phyloP scores from a whole-genome alignment of 176 grass and related monocot genomes.

The Thalia dealbata region DNA sequence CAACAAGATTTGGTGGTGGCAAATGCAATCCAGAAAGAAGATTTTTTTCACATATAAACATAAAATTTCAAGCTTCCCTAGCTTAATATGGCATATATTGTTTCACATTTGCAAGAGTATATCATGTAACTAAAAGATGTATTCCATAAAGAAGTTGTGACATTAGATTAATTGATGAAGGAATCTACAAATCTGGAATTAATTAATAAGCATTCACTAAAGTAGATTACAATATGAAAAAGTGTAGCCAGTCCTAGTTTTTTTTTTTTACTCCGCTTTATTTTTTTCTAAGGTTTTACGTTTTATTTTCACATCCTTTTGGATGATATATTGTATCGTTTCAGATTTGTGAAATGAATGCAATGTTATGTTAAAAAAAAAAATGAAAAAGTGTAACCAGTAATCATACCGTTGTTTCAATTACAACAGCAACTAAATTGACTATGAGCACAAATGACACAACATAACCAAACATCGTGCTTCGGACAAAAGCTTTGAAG shows the following conservation, averaged over 20 bases:
- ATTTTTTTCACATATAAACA: not conserved
- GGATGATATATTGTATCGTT: too few species aligned
- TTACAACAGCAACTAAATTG: slow-evolving; percentile 82
- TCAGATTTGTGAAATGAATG: too few species aligned
- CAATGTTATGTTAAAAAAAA: too few species aligned
- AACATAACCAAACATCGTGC: slow-evolving; percentile 60
- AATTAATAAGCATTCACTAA: slow-evolving; percentile 16
- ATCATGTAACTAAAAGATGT: not conserved
- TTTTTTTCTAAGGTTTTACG: too few species aligned
- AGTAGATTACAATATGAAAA: slow-evolving; percentile 11
- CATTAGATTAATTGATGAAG: not conserved
- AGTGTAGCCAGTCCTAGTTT: slow-evolving; percentile 4
- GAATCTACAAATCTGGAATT: not conserved
- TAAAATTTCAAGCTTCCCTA: not conserved
- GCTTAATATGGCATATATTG: not conserved
- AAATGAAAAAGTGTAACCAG: slow-evolving; percentile 12
- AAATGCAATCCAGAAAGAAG: too few species aligned
- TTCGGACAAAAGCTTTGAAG: slow-evolving; percentile 70
- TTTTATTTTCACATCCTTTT: too few species aligned
- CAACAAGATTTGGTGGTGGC: too few species aligned
- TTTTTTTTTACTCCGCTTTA: too few species aligned
- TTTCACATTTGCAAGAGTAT: not conserved
- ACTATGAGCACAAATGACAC: slow-evolving; percentile 62
- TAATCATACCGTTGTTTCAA: slow-evolving; percentile 80
- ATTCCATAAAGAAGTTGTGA: not conserved